Evolutionary conservation across 1,139 yeast species (phyloP).

Genomic region (Suhomyces maxii): DNA sequence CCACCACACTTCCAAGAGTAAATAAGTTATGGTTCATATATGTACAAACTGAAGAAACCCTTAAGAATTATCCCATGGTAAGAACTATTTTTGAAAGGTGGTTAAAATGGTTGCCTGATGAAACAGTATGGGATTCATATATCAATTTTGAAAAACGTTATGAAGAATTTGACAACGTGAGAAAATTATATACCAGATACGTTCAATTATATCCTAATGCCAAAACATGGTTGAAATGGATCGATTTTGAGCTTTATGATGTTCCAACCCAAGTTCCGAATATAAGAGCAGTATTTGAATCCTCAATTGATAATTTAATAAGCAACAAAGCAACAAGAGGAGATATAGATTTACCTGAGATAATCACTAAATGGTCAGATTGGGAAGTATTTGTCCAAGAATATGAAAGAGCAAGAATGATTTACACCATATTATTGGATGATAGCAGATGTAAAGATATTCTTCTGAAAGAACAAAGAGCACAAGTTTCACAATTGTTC

Average conservation of each 20-base stretch:
- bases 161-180: constrained; percentile 56
- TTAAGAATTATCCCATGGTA: constrained; percentile 63
- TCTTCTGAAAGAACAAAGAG: constrained; percentile 44
- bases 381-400: constrained; percentile 73
- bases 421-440: constrained; percentile 56
- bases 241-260: constrained; percentile 29
- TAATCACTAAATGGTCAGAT: constrained; percentile 55
- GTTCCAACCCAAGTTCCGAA: constrained; percentile 27
- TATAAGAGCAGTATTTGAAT: constrained; percentile 64
- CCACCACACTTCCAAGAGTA: constrained; percentile 69
- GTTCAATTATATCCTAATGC: constrained; percentile 53
- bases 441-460: constrained; percentile 21
- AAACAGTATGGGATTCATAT: constrained; percentile 73
- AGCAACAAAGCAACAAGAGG: constrained; percentile 19
- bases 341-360: constrained; percentile 24
- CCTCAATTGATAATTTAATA: constrained; percentile 58
- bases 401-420: constrained; percentile 62
- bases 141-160: constrained; percentile 71
- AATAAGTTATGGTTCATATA: constrained; percentile 87
- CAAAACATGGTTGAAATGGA: constrained; percentile 62
- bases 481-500: constrained; percentile 45
- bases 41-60: constrained; percentile 77
- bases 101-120: constrained; percentile 72
- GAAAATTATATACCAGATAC: constrained; percentile 58
- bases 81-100: constrained; percentile 74